Conservation (phyloP, 371 early-diverging fungal species). For the Mucor velutinosus region DNA sequence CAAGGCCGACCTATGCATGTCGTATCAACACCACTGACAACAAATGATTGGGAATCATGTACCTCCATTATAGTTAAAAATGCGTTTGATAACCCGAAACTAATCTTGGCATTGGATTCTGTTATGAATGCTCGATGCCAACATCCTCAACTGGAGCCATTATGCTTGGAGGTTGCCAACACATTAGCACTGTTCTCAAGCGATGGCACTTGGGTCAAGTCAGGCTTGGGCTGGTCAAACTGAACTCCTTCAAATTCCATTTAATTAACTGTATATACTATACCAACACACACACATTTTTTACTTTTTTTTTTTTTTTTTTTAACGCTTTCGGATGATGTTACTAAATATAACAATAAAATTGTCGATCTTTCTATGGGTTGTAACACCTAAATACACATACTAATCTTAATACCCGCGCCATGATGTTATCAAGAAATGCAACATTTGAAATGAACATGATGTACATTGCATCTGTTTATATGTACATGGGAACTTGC, state of each 20-base stretch:
- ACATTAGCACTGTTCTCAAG: conserved; percentile 24
- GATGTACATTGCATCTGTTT: background rate
- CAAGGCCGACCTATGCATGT: conserved; percentile 30
- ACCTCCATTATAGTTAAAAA: conserved; percentile 24
- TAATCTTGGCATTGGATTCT: conserved; percentile 26
- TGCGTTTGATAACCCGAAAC: conserved; percentile 26
- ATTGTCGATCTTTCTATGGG: background rate
- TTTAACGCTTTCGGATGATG: background rate
- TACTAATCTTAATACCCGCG: background rate
- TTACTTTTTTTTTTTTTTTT: background rate
- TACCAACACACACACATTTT: background rate
- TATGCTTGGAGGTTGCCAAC: conserved; percentile 26
- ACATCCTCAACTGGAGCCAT: background rate
- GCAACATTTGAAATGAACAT: background rate
- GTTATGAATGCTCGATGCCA: conserved; percentile 18
- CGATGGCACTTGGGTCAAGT: conserved; percentile 35
- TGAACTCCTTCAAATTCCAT: background rate
- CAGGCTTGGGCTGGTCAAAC: conserved; percentile 31
- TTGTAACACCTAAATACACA: background rate
- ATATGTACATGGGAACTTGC: background rate
- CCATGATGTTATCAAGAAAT: background rate
- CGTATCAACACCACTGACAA: background rate
- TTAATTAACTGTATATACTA: background rate
- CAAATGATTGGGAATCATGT: conserved; percentile 22
- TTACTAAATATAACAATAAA: background rate